Evolutionary conservation across 129 eudicot species (phyloP).

Genomic region (Lactuca sativa): DNA sequence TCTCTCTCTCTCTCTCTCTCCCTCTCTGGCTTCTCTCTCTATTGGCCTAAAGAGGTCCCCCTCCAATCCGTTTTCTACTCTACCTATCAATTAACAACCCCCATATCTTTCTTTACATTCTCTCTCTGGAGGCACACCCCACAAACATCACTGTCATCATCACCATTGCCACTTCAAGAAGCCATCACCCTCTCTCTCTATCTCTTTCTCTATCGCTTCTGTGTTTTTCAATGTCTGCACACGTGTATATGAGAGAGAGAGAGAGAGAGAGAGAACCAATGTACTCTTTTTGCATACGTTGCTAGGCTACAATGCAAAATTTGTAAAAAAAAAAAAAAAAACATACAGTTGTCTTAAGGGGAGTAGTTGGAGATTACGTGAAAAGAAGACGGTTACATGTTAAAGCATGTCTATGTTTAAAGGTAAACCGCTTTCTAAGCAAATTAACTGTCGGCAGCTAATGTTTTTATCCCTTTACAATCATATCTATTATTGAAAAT

Average conservation of each 20-base stretch:
- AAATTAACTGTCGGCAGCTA: slow-evolving; percentile 49
- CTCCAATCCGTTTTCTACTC: slow-evolving; percentile 78
- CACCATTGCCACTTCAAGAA: slow-evolving; percentile 56
- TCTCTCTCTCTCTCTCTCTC: slow-evolving; percentile 3
- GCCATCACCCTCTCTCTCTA: slow-evolving; percentile 31
- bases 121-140: slow-evolving; percentile 25
- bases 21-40: slow-evolving; percentile 26
- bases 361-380: slow-evolving; percentile 40
- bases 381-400: slow-evolving; percentile 33
- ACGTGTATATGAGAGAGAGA: slow-evolving; percentile 6
- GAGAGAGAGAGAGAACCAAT: slow-evolving; percentile 2
- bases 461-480: slow-evolving; percentile 35
- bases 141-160: slow-evolving; percentile 53
- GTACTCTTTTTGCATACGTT: slow-evolving; percentile 12
- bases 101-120: slow-evolving; percentile 21
- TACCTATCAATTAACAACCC: slow-evolving; percentile 36
- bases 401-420: slow-evolving; percentile 40
- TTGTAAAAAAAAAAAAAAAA: slow-evolving; percentile 19
- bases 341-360: background rate
- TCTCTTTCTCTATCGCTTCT: slow-evolving; percentile 6
- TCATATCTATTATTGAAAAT: slow-evolving; percentile 32
- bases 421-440: slow-evolving; percentile 42
- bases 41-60: slow-evolving; percentile 48
- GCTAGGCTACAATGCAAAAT: background rate
- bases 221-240: slow-evolving; percentile 3